Percentiles rank a stretch among this genome's conserved stretches.
Conservation (phyloP, 371 early-diverging fungal species). For the Haplosporangium sp. region DNA sequence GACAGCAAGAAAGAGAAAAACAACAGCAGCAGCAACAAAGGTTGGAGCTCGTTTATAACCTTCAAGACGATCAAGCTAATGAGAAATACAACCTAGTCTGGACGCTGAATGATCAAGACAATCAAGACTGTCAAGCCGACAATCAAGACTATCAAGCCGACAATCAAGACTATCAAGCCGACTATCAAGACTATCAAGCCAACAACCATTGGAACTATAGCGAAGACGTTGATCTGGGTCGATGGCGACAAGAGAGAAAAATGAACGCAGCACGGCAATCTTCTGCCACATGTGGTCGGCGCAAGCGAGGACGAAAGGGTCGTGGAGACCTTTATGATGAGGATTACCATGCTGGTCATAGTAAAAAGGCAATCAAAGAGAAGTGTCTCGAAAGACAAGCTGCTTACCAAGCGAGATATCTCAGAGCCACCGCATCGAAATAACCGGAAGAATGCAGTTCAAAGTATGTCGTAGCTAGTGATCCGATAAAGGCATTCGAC, state of each 20-base stretch:
- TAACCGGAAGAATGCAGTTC: too few species aligned
- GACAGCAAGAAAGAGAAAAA: too few species aligned
- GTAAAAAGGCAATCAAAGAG: constrained; percentile 10
- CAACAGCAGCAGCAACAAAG: too few species aligned
- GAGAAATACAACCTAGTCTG: background rate
- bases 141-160: background rate
- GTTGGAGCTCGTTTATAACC: too few species aligned
- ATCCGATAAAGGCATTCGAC: too few species aligned
- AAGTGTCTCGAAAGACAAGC: constrained; percentile 16
- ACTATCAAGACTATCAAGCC: background rate
- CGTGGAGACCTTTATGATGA: constrained; percentile 14
- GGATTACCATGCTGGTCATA: constrained; percentile 27
- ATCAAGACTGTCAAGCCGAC: background rate
- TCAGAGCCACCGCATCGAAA: constrained; percentile 6
- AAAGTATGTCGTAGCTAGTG: background rate
- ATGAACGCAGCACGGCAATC: background rate
- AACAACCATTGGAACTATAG: background rate
- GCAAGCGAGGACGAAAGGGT: constrained; percentile 12
- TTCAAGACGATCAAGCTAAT: background rate
- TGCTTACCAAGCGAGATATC: background rate
- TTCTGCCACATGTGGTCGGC: background rate
- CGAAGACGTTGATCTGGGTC: background rate
- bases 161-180: background rate
- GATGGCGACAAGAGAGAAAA: background rate
- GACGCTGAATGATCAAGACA: background rate